These are phyloP conservation scores for Solanum boliviense DNA, from an alignment of 257 asterid genomes.

Conservation along the genomic window DNA sequence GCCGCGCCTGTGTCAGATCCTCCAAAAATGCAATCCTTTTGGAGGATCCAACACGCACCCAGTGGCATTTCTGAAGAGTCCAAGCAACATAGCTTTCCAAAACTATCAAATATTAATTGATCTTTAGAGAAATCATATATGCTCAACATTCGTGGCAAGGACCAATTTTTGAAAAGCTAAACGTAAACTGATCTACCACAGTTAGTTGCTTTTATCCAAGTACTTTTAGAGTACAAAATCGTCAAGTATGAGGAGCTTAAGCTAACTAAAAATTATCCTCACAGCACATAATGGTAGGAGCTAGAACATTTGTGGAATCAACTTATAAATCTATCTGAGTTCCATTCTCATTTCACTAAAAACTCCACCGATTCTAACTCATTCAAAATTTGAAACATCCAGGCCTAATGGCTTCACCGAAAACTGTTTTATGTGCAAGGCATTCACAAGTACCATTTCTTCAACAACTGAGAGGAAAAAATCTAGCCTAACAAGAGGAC, in stretches of 20 bases:
- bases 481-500: not conserved
- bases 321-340: not conserved
- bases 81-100: not conserved
- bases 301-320: not conserved
- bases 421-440: not conserved
- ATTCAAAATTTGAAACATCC: not conserved
- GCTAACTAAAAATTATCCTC: not conserved
- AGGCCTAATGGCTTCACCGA: not conserved
- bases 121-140: not conserved
- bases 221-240: not conserved
- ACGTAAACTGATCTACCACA: not conserved
- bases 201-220: not conserved
- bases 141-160: not conserved
- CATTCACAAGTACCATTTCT: not conserved
- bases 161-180: not conserved
- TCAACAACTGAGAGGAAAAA: not conserved
- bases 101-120: not conserved
- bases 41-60: not conserved
- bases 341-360: not conserved
- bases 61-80: not conserved
- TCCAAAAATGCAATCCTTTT: too few relatives aligned
- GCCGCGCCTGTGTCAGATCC: not conserved
- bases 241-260: not conserved
- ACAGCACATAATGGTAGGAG: not conserved
- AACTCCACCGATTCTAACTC: not conserved